These are phyloP conservation scores for Mycena vulgaris DNA, from an alignment of 768 basidiomycete species.

Conservation along the genomic window DNA sequence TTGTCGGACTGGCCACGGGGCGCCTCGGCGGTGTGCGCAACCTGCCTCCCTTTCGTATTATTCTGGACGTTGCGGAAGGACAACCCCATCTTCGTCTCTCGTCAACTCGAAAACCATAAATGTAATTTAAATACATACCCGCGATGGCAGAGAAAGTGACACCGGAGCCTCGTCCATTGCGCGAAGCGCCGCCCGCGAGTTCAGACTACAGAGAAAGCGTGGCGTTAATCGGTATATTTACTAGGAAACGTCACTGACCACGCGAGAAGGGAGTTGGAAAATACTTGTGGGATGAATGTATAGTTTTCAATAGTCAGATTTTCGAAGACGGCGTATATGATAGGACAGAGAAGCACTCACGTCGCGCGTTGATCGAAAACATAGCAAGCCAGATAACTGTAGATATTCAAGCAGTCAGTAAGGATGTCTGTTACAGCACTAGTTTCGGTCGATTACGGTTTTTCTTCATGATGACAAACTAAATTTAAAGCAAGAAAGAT, in stretches of 20 bases:
- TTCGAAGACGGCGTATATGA: not conserved
- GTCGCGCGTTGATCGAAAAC: not conserved
- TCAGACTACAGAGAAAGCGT: not conserved
- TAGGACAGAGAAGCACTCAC: slow-evolving; percentile 1
- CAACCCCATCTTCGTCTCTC: too few relatives aligned
- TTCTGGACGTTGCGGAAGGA: too few relatives aligned
- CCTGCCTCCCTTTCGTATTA: too few relatives aligned
- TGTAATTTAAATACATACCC: too few relatives aligned
- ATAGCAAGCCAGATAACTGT: slow-evolving; percentile 3
- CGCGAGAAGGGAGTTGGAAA: not conserved
- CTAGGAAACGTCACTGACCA: not conserved
- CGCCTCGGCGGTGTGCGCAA: too few relatives aligned
- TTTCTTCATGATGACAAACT: not conserved
- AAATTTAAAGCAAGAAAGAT: not conserved
- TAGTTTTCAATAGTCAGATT: not conserved
- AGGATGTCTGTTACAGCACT: not conserved
- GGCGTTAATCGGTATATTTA: not conserved
- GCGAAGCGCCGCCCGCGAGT: slow-evolving; percentile 1
- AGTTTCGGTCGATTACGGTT: not conserved
- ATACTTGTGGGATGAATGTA: not conserved
- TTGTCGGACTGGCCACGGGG: too few relatives aligned
- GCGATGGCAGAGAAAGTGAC: too few relatives aligned
- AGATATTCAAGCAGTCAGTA: not conserved
- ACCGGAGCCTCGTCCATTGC: not conserved
- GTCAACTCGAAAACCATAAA: too few relatives aligned